Conservation (phyloP, 441 rosid species). For the Syzygium malaccense region DNA sequence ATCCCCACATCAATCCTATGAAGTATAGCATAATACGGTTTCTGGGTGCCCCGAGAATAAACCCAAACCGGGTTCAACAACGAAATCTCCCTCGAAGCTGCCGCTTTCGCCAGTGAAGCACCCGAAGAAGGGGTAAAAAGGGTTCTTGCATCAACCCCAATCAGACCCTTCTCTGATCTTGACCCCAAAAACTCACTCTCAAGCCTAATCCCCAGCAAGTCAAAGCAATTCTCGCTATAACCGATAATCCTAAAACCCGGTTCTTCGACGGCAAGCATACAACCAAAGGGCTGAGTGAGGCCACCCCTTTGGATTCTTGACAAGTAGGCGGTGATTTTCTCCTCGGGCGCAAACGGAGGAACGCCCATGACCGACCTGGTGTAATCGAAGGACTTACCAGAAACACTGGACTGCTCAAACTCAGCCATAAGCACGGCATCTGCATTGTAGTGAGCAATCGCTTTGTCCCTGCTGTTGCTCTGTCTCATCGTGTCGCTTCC, state of each 20-base stretch:
- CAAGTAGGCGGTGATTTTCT: slow-evolving; percentile 52
- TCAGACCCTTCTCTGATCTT: slow-evolving; percentile 25
- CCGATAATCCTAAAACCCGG: slow-evolving; percentile 43
- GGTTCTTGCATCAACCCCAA: slow-evolving; percentile 60
- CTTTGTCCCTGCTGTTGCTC: slow-evolving; percentile 24
- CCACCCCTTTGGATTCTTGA: slow-evolving; percentile 78
- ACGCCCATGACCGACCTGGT: slow-evolving; percentile 49
- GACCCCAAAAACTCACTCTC: slow-evolving; percentile 7
- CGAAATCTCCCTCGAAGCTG: slow-evolving; percentile 51
- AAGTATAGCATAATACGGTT: slow-evolving; percentile 68
- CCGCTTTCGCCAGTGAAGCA: slow-evolving; percentile 56
- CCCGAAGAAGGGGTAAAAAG: slow-evolving; percentile 50
- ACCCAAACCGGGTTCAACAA: slow-evolving; percentile 64
- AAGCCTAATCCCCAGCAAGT: slow-evolving; percentile 31
- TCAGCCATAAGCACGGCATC: slow-evolving; percentile 71
- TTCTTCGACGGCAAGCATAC: slow-evolving; percentile 61
- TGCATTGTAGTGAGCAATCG: slow-evolving; percentile 55
- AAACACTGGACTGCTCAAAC: slow-evolving; percentile 49
- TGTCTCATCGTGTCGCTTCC: slow-evolving; percentile 41
- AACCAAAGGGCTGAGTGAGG: slow-evolving; percentile 69
- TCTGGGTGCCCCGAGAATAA: slow-evolving; percentile 41
- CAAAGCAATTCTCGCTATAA: slow-evolving; percentile 61
- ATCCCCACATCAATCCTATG: slow-evolving; percentile 71
- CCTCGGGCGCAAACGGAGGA: slow-evolving; percentile 50
- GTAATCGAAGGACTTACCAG: slow-evolving; percentile 71